Evolutionary conservation across 129 eudicot species (phyloP), one percentile per base, ranked within the genome.

Genomic region (Pittosporum tobira): DNA sequence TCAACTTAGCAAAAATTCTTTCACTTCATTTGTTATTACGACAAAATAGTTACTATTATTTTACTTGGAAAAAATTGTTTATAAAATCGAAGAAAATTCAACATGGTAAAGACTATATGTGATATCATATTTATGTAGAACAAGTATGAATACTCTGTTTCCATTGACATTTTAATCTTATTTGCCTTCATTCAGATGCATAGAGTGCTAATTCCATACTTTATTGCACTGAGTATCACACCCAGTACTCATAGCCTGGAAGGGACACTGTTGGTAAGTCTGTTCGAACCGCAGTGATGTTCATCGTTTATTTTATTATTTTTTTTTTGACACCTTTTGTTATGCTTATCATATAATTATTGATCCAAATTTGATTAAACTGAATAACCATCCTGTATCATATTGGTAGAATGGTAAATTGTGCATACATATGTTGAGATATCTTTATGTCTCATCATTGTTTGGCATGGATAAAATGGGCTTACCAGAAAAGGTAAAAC

Each of bases 251-350:
- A 79, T 57, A 63, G 96, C 78, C 89, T 85, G 66, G 99, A 93
- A 66, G 99, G 99, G 43, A 76, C 94, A n/a, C 71, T 87, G 80
- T 70, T 93, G 96, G 99, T 87, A 81, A 34, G 88, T 61, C 48
- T 70, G 47, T 46, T 72, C 64, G 31, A 47, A 46, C 59, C 51
- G 57, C 38, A 10, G 18, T 6, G 12, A 26, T 9, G 6, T 56
- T 58, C 38, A 5, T 34, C 66, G 6, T 56, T 58, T 10, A 5
- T 34, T 60, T 48, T 50, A 15, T 12, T 26, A 36, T 48, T 30
- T 43, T 8, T 29, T 63, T 24, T 52, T 24, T 10, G 15, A 18
- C 45, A 30, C 14, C 21, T 52, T 23, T 9, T 9, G 8, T 18
- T 1, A 25, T 14, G 11, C 25, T n/a, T 27, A 2, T n/a, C 13